Conservation (phyloP, 1,284 basidiomycete species). For the Fomitopsis pinicola region DNA sequence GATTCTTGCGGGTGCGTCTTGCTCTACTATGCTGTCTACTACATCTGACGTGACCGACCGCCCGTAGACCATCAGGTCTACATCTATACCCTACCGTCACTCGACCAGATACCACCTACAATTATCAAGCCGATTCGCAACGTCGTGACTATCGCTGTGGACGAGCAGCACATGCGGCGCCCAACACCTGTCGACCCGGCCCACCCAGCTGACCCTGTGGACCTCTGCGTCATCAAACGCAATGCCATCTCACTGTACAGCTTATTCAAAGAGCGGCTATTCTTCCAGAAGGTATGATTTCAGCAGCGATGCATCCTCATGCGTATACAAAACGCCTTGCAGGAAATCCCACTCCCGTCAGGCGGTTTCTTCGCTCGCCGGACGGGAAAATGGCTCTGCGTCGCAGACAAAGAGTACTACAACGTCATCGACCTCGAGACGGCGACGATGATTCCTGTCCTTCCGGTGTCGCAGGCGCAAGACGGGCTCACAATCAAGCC, state of each 20-base stretch:
- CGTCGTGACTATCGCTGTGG: constrained; percentile 74
- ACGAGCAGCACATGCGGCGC: constrained; percentile 69
- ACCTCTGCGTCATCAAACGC: constrained; percentile 77
- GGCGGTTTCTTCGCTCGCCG: constrained; percentile 62
- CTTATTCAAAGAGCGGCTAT: constrained; percentile 56
- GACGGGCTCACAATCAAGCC: constrained; percentile 54
- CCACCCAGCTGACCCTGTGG: constrained; percentile 51
- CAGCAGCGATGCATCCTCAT: neutral
- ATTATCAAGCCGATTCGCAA: constrained; percentile 75
- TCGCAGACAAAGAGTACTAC: constrained; percentile 71
- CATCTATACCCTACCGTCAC: constrained; percentile 74
- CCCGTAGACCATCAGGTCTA: constrained; percentile 69
- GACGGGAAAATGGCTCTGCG: constrained; percentile 63
- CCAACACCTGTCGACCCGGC: constrained; percentile 39
- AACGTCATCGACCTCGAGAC: constrained; percentile 73
- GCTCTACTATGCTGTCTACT: neutral
- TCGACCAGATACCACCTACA: constrained; percentile 61
- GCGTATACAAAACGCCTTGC: neutral
- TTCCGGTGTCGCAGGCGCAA: constrained; percentile 71
- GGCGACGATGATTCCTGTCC: constrained; percentile 62
- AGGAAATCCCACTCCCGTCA: constrained; percentile 80
- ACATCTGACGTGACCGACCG: neutral
- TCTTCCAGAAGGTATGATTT: constrained; percentile 52
- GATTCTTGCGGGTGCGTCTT: constrained; percentile 60
- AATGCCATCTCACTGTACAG: constrained; percentile 65